Conservation (phyloP, 2,329 filamentous ascomycete species). For the Graphiopsis chlorocephala region DNA sequence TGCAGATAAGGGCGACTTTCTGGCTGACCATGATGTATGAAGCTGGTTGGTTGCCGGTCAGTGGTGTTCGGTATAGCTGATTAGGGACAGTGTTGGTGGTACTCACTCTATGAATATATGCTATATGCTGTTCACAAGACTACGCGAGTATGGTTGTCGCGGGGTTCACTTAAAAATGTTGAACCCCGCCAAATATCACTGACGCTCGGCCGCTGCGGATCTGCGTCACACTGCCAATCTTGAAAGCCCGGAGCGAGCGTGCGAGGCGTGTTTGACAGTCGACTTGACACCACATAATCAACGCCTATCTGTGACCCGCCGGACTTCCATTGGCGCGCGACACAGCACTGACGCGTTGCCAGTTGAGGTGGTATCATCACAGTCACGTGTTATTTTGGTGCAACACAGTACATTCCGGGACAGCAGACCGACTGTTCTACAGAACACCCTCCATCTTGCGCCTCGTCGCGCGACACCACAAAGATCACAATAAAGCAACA, state of each 20-base stretch:
- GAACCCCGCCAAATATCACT: slow-evolving; percentile 12
- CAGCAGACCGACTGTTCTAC: no score
- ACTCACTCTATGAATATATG: slow-evolving; percentile 10
- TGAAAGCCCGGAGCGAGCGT: not conserved
- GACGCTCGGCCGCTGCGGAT: not conserved
- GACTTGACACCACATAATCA: not conserved
- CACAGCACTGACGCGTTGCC: not conserved
- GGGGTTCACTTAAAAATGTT: slow-evolving; percentile 13
- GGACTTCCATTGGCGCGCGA: not conserved
- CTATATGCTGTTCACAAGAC: not conserved
- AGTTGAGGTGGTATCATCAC: not conserved
- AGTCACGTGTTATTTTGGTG: not conserved
- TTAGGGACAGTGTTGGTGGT: not conserved
- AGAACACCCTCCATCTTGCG: not conserved
- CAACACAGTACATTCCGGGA: not conserved
- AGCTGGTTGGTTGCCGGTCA: not conserved
- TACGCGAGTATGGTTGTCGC: not conserved
- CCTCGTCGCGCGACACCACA: not conserved
- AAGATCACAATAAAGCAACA: not conserved
- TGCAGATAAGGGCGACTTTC: slow-evolving; percentile 80
- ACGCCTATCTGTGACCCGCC: not conserved
- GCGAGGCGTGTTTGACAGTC: no score
- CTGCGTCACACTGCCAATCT: not conserved
- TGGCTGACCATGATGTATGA: slow-evolving; percentile 63
- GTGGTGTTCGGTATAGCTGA: not conserved